phyloP scores from a whole-genome alignment of 495 filamentous ascomycete species.

The Penicillium robsamsonii region DNA sequence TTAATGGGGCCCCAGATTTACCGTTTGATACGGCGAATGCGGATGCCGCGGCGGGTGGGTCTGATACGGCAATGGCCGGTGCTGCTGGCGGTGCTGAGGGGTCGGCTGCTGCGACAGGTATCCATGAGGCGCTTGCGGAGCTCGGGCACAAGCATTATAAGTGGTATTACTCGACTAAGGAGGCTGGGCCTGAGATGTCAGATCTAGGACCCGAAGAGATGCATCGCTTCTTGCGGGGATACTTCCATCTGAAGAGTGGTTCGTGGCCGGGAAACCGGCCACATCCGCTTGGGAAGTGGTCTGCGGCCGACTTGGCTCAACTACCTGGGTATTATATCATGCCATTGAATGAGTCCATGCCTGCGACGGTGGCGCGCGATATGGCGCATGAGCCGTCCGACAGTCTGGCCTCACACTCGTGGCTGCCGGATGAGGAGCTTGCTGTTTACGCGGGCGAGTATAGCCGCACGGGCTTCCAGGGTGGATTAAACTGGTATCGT shows the following conservation, averaged over 20 bases:
- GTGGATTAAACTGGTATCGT: conserved; percentile 69
- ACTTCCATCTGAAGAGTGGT: conserved; percentile 66
- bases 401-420: conserved; percentile 32
- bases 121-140: conserved; percentile 54
- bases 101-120: conserved; percentile 23
- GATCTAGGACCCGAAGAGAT: conserved; percentile 48
- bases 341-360: conserved; percentile 57
- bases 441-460: conserved; percentile 60
- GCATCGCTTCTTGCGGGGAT: conserved; percentile 59
- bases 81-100: conserved; percentile 32
- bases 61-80: conserved; percentile 6
- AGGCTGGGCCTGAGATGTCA: conserved; percentile 60
- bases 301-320: conserved; percentile 51
- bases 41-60: neutral
- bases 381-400: conserved; percentile 52
- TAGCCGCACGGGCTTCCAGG: conserved; percentile 66
- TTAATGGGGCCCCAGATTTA: conserved; percentile 47
- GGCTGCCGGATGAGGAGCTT: conserved; percentile 58
- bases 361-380: conserved; percentile 47
- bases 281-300: conserved; percentile 52
- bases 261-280: conserved; percentile 57
- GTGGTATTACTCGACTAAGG: conserved; percentile 61
- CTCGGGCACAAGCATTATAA: conserved; percentile 65
- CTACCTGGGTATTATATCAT: conserved; percentile 72
- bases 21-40: conserved; percentile 50